A percentile compares a stretch with the other conserved stretches of the same genome.
These are phyloP conservation scores for Solanum bukasovii DNA, from an alignment of 257 asterid genomes.

Conservation along the genomic window DNA sequence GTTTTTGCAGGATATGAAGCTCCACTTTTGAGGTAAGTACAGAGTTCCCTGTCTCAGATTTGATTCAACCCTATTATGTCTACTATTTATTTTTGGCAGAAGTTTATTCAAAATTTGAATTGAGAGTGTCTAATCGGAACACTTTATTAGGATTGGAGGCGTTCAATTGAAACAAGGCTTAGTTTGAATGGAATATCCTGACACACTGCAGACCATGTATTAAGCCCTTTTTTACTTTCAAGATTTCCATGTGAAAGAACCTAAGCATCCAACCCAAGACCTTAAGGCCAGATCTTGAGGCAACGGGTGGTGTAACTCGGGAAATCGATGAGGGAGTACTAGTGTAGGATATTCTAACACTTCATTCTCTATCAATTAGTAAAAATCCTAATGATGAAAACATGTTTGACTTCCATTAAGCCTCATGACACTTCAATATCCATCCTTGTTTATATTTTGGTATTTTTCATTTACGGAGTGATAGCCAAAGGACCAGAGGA, in stretches of 20 bases:
- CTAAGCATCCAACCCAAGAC: neutral
- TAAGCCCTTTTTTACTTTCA: neutral
- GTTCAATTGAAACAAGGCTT: neutral
- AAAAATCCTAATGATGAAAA: neutral
- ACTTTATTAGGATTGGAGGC: neutral
- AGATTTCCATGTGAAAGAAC: neutral
- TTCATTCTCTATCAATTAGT: too few species aligned
- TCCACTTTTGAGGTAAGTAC: constrained; percentile 43
- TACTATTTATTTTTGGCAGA: neutral
- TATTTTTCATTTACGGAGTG: neutral
- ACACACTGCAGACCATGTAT: neutral
- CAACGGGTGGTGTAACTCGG: neutral
- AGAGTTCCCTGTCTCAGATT: neutral
- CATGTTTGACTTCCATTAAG: neutral
- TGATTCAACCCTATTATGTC: neutral
- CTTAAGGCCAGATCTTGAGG: neutral
- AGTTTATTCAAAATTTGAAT: neutral
- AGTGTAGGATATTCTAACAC: too few species aligned
- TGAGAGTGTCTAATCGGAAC: neutral
- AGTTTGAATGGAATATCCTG: neutral
- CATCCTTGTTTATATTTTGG: neutral
- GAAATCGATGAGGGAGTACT: too few species aligned
- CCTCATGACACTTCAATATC: neutral
- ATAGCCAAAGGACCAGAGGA: neutral
- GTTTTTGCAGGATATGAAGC: constrained; percentile 51